A percentile compares a stretch with the other conserved stretches of the same genome.
phyloP scores from a whole-genome alignment of 495 filamentous ascomycete species.

The Hyaloscypha hepaticicola region DNA sequence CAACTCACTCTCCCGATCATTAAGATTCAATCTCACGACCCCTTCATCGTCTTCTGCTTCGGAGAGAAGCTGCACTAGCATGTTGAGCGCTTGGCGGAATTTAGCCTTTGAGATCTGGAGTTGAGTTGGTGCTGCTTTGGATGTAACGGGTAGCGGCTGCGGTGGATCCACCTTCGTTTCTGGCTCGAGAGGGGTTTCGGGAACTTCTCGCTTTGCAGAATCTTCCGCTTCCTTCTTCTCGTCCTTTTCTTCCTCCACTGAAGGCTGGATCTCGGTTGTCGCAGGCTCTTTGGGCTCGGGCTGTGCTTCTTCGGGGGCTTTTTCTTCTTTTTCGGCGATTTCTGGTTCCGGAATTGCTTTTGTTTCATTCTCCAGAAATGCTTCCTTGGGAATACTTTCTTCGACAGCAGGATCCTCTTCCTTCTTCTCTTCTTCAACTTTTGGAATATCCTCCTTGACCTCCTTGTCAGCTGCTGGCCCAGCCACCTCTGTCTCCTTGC shows the following conservation, averaged over 20 bases:
- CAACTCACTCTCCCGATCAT: background rate
- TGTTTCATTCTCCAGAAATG: no score
- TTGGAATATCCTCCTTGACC: background rate
- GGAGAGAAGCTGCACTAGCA: background rate
- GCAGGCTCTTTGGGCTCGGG: background rate
- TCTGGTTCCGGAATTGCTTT: background rate
- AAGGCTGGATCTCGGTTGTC: background rate
- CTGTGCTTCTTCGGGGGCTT: no score
- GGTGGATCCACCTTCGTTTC: no score
- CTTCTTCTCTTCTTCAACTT: background rate
- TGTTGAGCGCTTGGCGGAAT: background rate
- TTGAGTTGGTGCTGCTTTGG: background rate
- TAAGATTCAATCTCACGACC: background rate
- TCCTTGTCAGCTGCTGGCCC: background rate
- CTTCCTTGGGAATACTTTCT: no score
- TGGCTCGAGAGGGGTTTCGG: background rate
- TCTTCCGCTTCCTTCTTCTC: background rate
- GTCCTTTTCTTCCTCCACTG: background rate
- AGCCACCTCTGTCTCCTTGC: background rate
- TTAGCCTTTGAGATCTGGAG: background rate
- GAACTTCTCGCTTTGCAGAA: background rate
- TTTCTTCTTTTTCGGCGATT: background rate
- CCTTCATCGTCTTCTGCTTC: constrained; percentile 1
- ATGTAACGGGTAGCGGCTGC: no score
- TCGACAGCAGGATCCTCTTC: background rate